phyloP scores from a whole-genome alignment of 1,139 yeast genomes.

The Protomyces lactucae-debilis region DNA sequence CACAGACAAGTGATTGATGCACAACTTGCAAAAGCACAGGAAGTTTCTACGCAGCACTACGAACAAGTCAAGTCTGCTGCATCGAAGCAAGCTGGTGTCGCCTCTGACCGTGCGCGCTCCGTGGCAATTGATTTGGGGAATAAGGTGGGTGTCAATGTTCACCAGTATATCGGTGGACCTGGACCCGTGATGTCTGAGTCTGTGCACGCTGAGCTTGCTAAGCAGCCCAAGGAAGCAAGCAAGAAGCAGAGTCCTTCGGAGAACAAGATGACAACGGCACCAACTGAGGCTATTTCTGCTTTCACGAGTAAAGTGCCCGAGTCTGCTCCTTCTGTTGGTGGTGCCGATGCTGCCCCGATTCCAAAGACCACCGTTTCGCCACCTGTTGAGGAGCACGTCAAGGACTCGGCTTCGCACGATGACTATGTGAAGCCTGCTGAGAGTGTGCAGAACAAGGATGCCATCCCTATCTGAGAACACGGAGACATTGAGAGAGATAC shows the following conservation, averaged over 20 bases:
- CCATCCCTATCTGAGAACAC: background rate
- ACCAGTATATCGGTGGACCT: slow-evolving; percentile 10
- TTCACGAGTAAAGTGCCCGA: background rate
- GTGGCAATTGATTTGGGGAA: slow-evolving; percentile 21
- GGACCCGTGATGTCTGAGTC: slow-evolving; percentile 12
- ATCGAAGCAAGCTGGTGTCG: slow-evolving; percentile 17
- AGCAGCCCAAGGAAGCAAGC: background rate
- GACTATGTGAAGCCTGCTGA: background rate
- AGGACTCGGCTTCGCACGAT: background rate
- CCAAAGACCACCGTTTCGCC: background rate
- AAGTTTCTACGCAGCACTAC: slow-evolving; percentile 39
- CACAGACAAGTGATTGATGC: slow-evolving; percentile 81
- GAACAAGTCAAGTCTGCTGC: slow-evolving; percentile 10
- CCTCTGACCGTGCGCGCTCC: slow-evolving; percentile 15
- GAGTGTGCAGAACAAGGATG: background rate
- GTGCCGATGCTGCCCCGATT: background rate
- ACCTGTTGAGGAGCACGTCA: background rate
- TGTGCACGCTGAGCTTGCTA: slow-evolving; percentile 5
- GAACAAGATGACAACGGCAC: background rate
- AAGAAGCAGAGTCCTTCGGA: background rate
- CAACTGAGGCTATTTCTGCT: background rate
- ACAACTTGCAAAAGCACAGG: slow-evolving; percentile 54
- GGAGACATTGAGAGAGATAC: background rate
- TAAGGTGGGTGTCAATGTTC: slow-evolving; percentile 23
- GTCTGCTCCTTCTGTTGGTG: background rate